Evolutionary conservation across 108 stramenopile genomes (phyloP), one percentile per base, ranked within the genome.

Genomic region (Heterococcus sp.): DNA sequence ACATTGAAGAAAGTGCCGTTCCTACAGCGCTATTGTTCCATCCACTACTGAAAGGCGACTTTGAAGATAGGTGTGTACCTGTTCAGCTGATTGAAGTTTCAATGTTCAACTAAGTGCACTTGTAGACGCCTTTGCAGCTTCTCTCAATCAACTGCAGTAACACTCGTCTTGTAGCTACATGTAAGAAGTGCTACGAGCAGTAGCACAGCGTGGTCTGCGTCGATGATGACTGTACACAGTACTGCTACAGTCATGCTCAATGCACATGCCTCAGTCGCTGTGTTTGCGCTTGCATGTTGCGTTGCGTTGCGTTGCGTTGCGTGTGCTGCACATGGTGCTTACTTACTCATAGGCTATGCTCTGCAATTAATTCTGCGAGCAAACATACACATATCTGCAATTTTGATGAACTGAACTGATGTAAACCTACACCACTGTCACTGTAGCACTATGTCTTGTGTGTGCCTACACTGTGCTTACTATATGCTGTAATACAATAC

Each of bases 1-100:
- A 63, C 35, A 76, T 90, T 32, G 90, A 91, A 77, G 84, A 86
- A 46, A 34, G 29, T 32, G 79, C 86, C 35, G 29, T 73, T 32
- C 89, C 90, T 8, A 88, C 88, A 3, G 74, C 75, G 21, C 72
- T 87, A 31, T 14, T 87, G 28, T 89, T 86, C 88, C 83, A 89
- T 69, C 88, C 90, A 1, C 73, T 69, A 11, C 68, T 71, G 2
- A 75, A 73, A 32, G 85, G 81, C 31, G 88, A 87, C 76, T 83
- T 86, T 38, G 89, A 91, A 83, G 88, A 91, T 69, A 46, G 85
- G 2, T 29, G 89, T 38, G 63, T 89, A 35, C 34, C n/a, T 2
- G 26, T 37, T 1, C 2, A 28, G 35, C 8, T 14, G 21, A 1
- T 26, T 2, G 28, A 2, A 28, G 27, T 27, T 2, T 28, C 2